Evolutionary conservation across 176 grass and related monocot species (phyloP).

Genomic region (Alloteropsis semialata): DNA sequence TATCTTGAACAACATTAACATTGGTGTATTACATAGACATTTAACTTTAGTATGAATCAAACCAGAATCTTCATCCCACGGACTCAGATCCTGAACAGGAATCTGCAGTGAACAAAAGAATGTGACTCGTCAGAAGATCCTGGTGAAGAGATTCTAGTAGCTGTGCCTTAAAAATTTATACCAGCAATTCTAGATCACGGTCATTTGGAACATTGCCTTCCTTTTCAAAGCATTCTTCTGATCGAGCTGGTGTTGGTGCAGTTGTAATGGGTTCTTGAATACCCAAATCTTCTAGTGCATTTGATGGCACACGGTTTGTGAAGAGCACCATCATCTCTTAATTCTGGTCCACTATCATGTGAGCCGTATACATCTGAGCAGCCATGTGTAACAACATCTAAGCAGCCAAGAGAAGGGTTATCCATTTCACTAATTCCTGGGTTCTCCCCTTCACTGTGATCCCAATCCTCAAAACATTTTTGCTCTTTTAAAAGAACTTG

Average conservation of each 20-base stretch:
- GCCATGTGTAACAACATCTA: no score
- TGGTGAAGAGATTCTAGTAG: not conserved
- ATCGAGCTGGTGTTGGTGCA: conserved; percentile 33
- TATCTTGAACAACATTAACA: not conserved
- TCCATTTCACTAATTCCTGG: not conserved
- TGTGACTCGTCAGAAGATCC: conserved; percentile 23
- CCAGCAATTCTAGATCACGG: conserved; percentile 62
- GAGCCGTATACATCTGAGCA: no score
- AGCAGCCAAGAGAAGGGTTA: no score
- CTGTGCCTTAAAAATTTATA: conserved; percentile 37
- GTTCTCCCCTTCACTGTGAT: not conserved
- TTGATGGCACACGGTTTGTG: conserved; percentile 35
- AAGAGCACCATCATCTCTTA: conserved; percentile 14
- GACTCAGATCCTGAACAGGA: conserved; percentile 50
- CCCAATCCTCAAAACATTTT: not conserved
- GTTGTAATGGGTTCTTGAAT: conserved; percentile 30
- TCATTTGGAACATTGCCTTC: conserved; percentile 51
- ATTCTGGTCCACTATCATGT: conserved; percentile 28
- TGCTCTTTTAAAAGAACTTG: not conserved
- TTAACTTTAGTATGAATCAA: conserved; percentile 49
- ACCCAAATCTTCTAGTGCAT: conserved; percentile 27
- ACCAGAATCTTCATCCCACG: conserved; percentile 48
- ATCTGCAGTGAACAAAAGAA: conserved; percentile 43
- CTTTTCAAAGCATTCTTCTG: conserved; percentile 48
- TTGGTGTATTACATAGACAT: not conserved